Base-by-base conservation (phyloP, 768 basidiomycete genomes). In the Trametes elegans region DNA sequence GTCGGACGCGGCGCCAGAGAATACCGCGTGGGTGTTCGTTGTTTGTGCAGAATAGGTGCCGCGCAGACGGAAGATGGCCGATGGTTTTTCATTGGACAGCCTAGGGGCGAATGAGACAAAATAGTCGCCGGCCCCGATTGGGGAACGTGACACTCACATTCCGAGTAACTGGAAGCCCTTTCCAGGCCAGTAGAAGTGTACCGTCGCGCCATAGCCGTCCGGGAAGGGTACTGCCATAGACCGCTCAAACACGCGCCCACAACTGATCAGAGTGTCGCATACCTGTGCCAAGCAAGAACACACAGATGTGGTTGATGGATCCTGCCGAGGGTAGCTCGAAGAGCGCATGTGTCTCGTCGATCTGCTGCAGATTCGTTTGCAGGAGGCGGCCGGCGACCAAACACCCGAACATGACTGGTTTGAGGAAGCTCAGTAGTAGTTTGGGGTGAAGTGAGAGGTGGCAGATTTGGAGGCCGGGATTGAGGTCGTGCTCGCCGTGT, bases 11-110 rank as follows among this genome's bases (percentile, higher is more conserved):
- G 62, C 63, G 38, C 62, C 61, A 32, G 62, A 64, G 57, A 72
- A 73, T 14, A 72, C 63, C 11, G 64, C 66, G 34, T 70, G 64
- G 8, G 70, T 60, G 19, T 63, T 52, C 0, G 70, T 59, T 2
- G 73, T 66, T 10, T 64, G 49, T 0, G 74, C 60, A n/a, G 73
- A 74, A 64, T 83, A 87, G 10, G 80, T 80, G 7, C 87, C 84
- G 4, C 85, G 81, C 21, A 93, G 76, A 21, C 91, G 89, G 72
- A 93, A 93, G 64, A 93, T 90, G 0, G 90, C 89, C 10, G 90
- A 91, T 0, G 91, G 91, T 66, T 93, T 93, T 28, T 92, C 90
- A 66, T 93, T 93, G 13, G 90, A 90, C 23, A 95, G 77, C 84
- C 91, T 93, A 59, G 28, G 5, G 43, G 35, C 3, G 3, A 11